These are phyloP conservation scores for Yarrowia porcina DNA, from an alignment of 805 yeast genomes.

Conservation along the genomic window DNA sequence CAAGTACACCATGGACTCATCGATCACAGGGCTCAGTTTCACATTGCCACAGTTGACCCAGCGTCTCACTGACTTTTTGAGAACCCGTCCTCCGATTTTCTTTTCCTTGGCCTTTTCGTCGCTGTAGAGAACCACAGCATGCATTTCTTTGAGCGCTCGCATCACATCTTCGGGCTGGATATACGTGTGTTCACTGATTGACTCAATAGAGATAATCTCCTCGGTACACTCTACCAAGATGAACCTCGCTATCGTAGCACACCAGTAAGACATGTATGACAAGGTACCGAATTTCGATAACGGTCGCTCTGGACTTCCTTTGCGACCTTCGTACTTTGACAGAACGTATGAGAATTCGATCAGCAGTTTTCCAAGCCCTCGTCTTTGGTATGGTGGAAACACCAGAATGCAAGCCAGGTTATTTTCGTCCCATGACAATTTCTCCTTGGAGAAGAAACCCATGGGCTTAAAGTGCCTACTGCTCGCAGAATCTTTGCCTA, in stretches of 20 bases:
- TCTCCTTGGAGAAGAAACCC: constrained; percentile 92
- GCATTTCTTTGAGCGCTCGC: constrained; percentile 35
- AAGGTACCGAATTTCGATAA: constrained; percentile 75
- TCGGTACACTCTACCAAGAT: constrained; percentile 26
- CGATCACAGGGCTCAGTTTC: constrained; percentile 6
- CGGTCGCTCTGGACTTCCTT: constrained; percentile 92
- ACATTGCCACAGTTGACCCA: constrained; percentile 14
- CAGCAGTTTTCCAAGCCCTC: constrained; percentile 70
- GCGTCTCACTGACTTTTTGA: not conserved
- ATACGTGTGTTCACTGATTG: constrained; percentile 36
- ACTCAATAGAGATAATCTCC: constrained; percentile 32
- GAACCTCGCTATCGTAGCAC: constrained; percentile 45
- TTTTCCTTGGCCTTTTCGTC: constrained; percentile 9
- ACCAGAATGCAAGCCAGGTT: constrained; percentile 88
- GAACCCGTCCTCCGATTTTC: not conserved
- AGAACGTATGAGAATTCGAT: constrained; percentile 80
- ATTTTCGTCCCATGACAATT: constrained; percentile 69
- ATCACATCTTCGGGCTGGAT: constrained; percentile 39
- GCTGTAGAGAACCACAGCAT: constrained; percentile 31
- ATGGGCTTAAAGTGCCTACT: constrained; percentile 48
- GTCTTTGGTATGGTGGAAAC: constrained; percentile 87
- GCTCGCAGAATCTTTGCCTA: constrained; percentile 31
- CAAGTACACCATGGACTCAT: constrained; percentile 1
- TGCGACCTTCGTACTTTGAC: constrained; percentile 56
- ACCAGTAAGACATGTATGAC: constrained; percentile 77